These are phyloP conservation scores for Extremus antarcticus DNA, from an alignment of 495 filamentous ascomycete genomes.

Conservation along the genomic window DNA sequence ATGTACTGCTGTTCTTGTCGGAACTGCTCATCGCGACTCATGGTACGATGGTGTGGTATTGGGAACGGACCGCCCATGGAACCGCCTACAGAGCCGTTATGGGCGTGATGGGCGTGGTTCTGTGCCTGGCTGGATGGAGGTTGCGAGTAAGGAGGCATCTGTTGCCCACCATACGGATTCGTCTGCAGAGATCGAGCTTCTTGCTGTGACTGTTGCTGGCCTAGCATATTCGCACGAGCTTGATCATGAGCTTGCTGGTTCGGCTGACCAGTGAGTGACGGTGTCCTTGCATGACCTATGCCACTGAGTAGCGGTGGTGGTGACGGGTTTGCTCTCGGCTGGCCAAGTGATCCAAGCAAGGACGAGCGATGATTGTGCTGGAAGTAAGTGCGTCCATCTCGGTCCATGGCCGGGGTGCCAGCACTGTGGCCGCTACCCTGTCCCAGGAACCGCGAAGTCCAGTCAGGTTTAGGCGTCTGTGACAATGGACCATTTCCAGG, in stretches of 20 bases:
- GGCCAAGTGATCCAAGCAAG: conserved; percentile 11
- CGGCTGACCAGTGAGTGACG: conserved; percentile 9
- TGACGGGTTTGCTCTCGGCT: conserved; percentile 15
- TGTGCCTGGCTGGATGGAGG: conserved; percentile 3
- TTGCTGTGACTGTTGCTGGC: conserved; percentile 10
- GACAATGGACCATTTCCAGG: background rate
- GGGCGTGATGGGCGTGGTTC: conserved; percentile 14
- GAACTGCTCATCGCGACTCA: background rate
- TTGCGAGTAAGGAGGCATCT: conserved; percentile 4
- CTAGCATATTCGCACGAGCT: background rate
- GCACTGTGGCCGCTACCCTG: background rate
- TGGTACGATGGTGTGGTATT: background rate
- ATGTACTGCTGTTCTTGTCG: background rate
- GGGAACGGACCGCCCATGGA: conserved; percentile 3
- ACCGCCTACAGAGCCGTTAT: conserved; percentile 9
- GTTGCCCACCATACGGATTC: conserved; percentile 18
- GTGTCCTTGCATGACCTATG: conserved; percentile 12
- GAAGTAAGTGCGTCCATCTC: conserved; percentile 9
- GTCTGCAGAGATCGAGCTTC: conserved; percentile 7
- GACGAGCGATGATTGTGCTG: conserved; percentile 2
- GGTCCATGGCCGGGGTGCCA: conserved; percentile 3
- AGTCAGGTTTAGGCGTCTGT: conserved; percentile 10
- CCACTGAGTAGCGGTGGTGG: conserved; percentile 10
- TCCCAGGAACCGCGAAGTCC: conserved; percentile 8
- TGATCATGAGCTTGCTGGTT: conserved; percentile 10